Conservation (phyloP, 208 protist genomes). For the Acanthamoeba lugdunensis region DNA sequence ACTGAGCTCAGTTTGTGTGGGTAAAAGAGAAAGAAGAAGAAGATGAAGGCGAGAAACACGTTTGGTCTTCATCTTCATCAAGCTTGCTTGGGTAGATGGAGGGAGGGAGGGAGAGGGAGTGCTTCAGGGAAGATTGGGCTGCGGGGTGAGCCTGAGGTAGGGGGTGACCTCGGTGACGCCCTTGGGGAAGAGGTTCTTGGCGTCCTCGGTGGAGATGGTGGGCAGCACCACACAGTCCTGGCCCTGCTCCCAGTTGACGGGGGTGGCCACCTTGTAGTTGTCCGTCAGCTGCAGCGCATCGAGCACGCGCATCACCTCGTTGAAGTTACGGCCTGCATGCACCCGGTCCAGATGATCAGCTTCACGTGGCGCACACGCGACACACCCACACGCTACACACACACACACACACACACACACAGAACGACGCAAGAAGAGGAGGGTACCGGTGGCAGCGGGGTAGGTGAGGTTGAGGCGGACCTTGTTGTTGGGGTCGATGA, state of each 20-base stretch:
- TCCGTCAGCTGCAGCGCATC: constrained; percentile 86
- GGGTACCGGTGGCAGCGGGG: constrained; percentile 73
- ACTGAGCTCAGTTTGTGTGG: not conserved
- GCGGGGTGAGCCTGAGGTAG: constrained; percentile 74
- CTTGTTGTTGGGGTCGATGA: constrained; percentile 84
- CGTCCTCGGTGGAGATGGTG: constrained; percentile 76
- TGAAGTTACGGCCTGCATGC: constrained; percentile 73
- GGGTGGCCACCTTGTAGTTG: constrained; percentile 82
- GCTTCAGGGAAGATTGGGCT: constrained; percentile 69
- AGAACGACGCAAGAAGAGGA: not conserved
- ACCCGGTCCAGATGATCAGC: constrained; percentile 80
- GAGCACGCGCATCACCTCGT: constrained; percentile 85
- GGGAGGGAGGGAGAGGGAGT: too few species aligned
- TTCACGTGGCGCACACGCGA: not conserved
- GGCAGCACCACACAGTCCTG: constrained; percentile 80
- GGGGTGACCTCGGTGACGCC: constrained; percentile 66
- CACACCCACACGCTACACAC: not conserved
- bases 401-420: not conserved
- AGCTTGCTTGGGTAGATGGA: not conserved
- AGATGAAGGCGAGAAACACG: too few species aligned
- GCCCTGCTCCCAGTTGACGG: constrained; percentile 84
- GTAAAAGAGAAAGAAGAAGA: too few species aligned
- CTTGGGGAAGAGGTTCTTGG: constrained; percentile 78
- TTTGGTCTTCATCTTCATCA: not conserved
- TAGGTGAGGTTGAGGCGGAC: constrained; percentile 83